Conservation (phyloP, 306 rosid species). For the Cicer cuneatum region DNA sequence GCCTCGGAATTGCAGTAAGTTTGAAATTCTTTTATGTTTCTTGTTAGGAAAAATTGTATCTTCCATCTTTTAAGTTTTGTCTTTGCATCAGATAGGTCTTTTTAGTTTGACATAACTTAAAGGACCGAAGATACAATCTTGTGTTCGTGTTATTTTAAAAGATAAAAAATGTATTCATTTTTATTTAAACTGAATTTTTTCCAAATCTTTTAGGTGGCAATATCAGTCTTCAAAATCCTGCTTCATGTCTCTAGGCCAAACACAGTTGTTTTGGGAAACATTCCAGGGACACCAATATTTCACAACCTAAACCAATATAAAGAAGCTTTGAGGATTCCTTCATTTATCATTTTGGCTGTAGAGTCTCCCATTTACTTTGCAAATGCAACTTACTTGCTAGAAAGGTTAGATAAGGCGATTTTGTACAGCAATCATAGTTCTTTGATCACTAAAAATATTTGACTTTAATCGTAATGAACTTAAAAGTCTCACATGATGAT, state of each 20-base stretch:
- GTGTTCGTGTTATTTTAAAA: background rate
- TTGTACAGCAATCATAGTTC: background rate
- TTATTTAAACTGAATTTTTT: background rate
- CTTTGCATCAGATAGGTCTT: too few relatives aligned
- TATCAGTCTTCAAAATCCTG: conserved; percentile 92
- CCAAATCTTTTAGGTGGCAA: conserved; percentile 68
- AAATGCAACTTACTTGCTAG: conserved; percentile 92
- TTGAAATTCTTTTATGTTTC: conserved; percentile 22
- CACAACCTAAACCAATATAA: conserved; percentile 71
- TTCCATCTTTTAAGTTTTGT: too few relatives aligned
- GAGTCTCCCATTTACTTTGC: conserved; percentile 98
- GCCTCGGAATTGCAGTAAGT: conserved; percentile 91
- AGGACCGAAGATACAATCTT: too few relatives aligned
- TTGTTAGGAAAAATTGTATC: too few relatives aligned
- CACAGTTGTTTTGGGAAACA: conserved; percentile 77
- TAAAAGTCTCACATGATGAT: too few relatives aligned
- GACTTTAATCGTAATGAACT: too few relatives aligned
- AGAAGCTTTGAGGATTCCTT: conserved; percentile 81
- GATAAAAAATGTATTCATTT: background rate
- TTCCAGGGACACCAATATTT: conserved; percentile 84
- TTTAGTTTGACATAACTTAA: too few relatives aligned
- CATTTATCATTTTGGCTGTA: conserved; percentile 81
- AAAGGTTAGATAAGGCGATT: conserved; percentile 65
- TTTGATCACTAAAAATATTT: too few relatives aligned
- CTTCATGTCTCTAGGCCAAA: conserved; percentile 94